Conservation (phyloP, 257 asterid species). For the Solanum lycopersicoides region DNA sequence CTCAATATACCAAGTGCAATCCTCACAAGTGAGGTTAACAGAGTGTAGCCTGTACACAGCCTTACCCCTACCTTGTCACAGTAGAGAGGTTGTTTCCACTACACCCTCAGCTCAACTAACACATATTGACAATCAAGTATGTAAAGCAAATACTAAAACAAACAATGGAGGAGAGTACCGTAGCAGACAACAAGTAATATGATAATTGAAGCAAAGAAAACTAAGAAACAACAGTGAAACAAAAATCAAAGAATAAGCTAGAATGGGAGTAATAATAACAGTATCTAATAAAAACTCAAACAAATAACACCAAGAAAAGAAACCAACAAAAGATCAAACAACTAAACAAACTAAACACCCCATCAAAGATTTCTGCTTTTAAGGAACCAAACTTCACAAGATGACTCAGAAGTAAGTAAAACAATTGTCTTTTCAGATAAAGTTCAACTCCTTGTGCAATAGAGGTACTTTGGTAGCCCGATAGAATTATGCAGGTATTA, state of each 20-base stretch:
- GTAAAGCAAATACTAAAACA: background rate
- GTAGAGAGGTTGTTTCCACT: background rate
- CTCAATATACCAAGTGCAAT: background rate
- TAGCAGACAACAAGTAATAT: background rate
- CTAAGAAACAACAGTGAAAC: background rate
- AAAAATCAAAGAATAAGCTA: background rate
- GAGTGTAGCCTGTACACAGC: background rate
- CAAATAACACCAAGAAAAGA: background rate
- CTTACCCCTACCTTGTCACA: background rate
- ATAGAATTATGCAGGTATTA: background rate
- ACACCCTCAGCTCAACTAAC: background rate
- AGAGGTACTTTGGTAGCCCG: background rate
- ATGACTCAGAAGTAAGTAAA: background rate
- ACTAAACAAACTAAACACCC: background rate
- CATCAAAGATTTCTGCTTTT: background rate
- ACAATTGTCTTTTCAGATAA: background rate
- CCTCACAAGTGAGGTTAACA: background rate
- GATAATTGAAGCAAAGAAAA: background rate
- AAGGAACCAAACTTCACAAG: background rate
- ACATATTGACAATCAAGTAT: background rate
- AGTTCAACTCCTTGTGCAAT: background rate
- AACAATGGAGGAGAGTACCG: background rate
- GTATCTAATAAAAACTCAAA: background rate
- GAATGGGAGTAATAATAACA: background rate
- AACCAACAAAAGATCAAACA: background rate